phyloP scores from a whole-genome alignment of 176 grass and related monocot species.

The Oryza glaberrima region DNA sequence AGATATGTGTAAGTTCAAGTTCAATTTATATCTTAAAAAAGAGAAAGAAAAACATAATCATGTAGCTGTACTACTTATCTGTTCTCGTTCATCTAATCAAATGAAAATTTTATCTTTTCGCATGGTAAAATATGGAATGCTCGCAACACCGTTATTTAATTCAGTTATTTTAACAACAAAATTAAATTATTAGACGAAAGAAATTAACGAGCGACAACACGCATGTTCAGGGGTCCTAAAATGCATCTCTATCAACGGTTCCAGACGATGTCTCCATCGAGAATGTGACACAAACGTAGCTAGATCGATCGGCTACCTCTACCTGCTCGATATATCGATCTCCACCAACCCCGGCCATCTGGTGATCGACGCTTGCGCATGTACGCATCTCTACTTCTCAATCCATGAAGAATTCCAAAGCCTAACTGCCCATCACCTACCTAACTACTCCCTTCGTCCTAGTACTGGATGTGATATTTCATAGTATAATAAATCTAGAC shows the following conservation, averaged over 20 bases:
- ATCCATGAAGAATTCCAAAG: not conserved
- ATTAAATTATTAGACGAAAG: not conserved
- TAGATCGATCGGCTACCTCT: not conserved
- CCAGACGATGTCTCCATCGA: not conserved
- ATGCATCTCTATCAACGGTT: not conserved
- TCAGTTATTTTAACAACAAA: too few species aligned
- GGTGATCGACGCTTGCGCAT: not conserved
- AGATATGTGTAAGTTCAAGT: too few species aligned
- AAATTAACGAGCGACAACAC: not conserved
- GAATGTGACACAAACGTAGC: not conserved
- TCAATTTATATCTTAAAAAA: too few species aligned
- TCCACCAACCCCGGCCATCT: not conserved
- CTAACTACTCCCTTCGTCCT: not conserved
- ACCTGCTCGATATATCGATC: not conserved
- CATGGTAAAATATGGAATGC: not conserved
- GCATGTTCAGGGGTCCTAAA: not conserved
- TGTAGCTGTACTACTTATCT: too few species aligned
- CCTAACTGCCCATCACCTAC: slow-evolving; percentile 28
- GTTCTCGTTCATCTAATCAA: not conserved
- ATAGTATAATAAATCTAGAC: too few species aligned
- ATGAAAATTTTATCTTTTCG: not conserved
- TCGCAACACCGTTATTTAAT: too few species aligned
- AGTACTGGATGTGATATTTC: too few species aligned
- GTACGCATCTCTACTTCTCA: not conserved
- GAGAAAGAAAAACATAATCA: too few species aligned